These are phyloP conservation scores for Agastache rugosa DNA, from an alignment of 257 asterid genomes.

Conservation along the genomic window DNA sequence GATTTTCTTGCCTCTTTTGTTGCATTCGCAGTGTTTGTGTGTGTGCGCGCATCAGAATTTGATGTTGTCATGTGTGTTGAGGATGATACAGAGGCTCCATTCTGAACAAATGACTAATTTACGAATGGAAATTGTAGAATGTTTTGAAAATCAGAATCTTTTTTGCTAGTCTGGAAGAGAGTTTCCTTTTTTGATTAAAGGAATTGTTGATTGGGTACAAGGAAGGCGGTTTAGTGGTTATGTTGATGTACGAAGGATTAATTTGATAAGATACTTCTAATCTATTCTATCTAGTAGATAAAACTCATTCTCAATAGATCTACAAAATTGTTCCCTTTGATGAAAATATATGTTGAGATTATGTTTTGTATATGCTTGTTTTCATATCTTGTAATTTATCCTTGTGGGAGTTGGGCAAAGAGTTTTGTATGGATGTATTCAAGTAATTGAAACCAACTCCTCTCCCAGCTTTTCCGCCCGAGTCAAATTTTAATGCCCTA, in stretches of 20 bases:
- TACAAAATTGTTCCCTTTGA: not conserved
- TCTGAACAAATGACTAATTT: not conserved
- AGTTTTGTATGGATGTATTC: not conserved
- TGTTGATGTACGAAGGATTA: not conserved
- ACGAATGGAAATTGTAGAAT: not conserved
- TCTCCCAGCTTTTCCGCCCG: not conserved
- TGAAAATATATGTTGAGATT: not conserved
- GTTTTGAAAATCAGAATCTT: not conserved
- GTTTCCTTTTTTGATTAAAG: slow-evolving; percentile 5
- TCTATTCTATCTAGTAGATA: slow-evolving; percentile 10
- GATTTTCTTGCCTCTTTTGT: not conserved
- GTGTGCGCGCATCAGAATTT: not conserved
- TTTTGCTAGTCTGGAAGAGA: not conserved
- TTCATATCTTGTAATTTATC: not conserved
- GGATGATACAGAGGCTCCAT: not conserved
- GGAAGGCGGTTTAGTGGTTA: not conserved
- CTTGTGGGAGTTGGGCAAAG: slow-evolving; percentile 7
- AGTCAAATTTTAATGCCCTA: not conserved
- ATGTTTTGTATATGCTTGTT: not conserved
- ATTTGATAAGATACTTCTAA: slow-evolving; percentile 14
- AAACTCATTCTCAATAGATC: slow-evolving; percentile 3
- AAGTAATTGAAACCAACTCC: not conserved
- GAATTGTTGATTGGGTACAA: not conserved
- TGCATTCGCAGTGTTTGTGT: slow-evolving; percentile 2
- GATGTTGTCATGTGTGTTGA: slow-evolving; percentile 5